Percentiles rank a stretch among this genome's conserved stretches.
These are phyloP conservation scores for Noccaea bulbosa DNA, from an alignment of 345 rosid genomes.

Conservation along the genomic window DNA sequence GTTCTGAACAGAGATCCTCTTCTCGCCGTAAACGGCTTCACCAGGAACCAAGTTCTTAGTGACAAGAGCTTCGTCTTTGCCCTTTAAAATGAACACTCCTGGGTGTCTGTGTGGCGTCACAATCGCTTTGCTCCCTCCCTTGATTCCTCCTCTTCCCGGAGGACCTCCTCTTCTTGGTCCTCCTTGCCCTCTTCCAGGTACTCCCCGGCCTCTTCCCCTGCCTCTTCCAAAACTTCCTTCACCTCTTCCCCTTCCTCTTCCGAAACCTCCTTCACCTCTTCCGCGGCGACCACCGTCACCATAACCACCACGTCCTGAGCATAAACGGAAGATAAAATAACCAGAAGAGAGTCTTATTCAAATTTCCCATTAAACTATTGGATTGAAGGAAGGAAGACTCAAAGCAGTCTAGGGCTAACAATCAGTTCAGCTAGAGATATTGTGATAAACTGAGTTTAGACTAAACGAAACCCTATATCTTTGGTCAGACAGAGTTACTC, in stretches of 20 bases:
- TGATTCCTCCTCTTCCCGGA: conserved; percentile 72
- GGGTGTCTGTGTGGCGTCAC: conserved; percentile 84
- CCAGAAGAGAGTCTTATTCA: neutral
- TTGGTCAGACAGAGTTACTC: neutral
- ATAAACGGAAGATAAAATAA: neutral
- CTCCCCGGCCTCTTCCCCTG: neutral
- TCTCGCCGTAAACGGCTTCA: conserved; percentile 83
- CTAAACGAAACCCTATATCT: neutral
- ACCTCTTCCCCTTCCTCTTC: too few species aligned
- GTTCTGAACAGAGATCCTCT: conserved; percentile 73
- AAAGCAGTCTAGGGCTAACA: conserved; percentile 3
- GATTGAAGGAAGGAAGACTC: neutral
- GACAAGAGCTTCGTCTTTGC: conserved; percentile 83
- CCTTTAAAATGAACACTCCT: conserved; percentile 80
- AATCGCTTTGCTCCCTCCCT: conserved; percentile 77
- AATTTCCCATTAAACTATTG: neutral
- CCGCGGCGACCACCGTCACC: conserved; percentile 44
- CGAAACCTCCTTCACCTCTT: neutral
- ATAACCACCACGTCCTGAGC: conserved; percentile 18
- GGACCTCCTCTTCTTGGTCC: neutral
- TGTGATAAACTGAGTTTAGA: neutral
- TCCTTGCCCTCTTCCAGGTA: neutral
- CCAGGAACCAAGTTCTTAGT: conserved; percentile 86
- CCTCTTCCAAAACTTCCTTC: neutral
- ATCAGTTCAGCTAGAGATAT: neutral